Percentiles rank a stretch among this genome's conserved stretches.
These are phyloP conservation scores for Phytophthora brassicae DNA, from an alignment of 352 stramenopile genomes.

Conservation along the genomic window DNA sequence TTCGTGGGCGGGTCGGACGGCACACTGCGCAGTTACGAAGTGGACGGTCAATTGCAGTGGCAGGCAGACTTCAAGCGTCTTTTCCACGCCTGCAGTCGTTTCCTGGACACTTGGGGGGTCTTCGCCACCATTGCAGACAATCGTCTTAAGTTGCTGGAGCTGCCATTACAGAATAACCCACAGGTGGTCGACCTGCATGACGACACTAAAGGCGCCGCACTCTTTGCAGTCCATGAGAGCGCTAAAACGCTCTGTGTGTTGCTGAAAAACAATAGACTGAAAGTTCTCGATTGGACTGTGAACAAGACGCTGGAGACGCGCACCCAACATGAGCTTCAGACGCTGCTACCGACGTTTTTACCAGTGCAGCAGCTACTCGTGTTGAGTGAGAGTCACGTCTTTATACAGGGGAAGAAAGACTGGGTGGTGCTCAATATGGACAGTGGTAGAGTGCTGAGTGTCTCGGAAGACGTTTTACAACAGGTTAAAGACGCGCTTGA, in stretches of 20 bases:
- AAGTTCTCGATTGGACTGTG: slow-evolving; percentile 77
- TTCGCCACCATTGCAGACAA: slow-evolving; percentile 57
- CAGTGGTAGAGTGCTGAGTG: slow-evolving; percentile 47
- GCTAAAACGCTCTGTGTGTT: slow-evolving; percentile 52
- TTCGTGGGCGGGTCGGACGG: slow-evolving; percentile 61
- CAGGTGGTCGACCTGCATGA: slow-evolving; percentile 35
- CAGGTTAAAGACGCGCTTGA: slow-evolving; percentile 32
- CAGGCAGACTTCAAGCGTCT: slow-evolving; percentile 66
- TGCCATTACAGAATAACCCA: slow-evolving; percentile 60
- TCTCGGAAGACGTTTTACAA: slow-evolving; percentile 22
- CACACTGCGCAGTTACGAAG: slow-evolving; percentile 59
- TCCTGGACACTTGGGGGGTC: slow-evolving; percentile 75
- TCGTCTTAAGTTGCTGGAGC: slow-evolving; percentile 58
- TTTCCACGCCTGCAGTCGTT: slow-evolving; percentile 48
- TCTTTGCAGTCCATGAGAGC: slow-evolving; percentile 61
- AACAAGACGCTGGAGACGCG: slow-evolving; percentile 53
- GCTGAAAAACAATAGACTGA: slow-evolving; percentile 64
- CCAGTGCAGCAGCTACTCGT: slow-evolving; percentile 60
- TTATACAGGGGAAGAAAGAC: slow-evolving; percentile 63
- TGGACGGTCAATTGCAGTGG: slow-evolving; percentile 42
- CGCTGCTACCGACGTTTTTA: slow-evolving; percentile 25
- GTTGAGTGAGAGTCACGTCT: slow-evolving; percentile 66
- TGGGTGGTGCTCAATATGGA: slow-evolving; percentile 70
- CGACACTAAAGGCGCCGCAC: slow-evolving; percentile 56
- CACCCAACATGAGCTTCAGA: slow-evolving; percentile 57